A percentile compares a stretch with the other conserved stretches of the same genome.
Evolutionary conservation across 257 asterid genomes (phyloP).

Genomic region (Ehretia macrophylla): DNA sequence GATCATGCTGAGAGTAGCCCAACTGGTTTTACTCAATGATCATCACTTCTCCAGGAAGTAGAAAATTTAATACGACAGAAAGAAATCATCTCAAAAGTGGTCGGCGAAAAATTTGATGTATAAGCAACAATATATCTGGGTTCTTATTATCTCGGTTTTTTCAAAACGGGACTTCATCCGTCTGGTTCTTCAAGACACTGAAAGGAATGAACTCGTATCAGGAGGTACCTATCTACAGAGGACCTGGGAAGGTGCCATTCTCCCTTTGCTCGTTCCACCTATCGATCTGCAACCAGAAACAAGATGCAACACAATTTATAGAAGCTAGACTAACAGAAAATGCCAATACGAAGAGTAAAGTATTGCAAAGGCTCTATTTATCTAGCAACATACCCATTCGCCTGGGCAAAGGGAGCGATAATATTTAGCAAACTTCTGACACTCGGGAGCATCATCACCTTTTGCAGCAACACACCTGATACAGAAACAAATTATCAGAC

Average conservation of each 20-base stretch:
- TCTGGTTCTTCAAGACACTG: slow-evolving; percentile 1
- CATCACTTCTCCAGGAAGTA: neutral
- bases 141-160: slow-evolving; percentile 26
- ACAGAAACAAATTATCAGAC: slow-evolving; percentile 15
- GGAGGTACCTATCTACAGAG: slow-evolving; percentile 45
- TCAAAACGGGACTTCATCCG: slow-evolving; percentile 22
- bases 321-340: neutral
- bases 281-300: slow-evolving; percentile 58
- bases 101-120: slow-evolving; percentile 1
- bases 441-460: slow-evolving; percentile 88
- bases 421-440: slow-evolving; percentile 90
- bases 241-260: slow-evolving; percentile 95
- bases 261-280: slow-evolving; percentile 98
- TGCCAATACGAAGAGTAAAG: neutral
- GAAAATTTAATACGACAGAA: neutral
- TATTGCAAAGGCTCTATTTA: neutral
- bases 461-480: slow-evolving; percentile 85
- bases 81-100: neutral
- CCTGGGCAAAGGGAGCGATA: slow-evolving; percentile 95
- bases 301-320: neutral
- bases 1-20: slow-evolving; percentile 3
- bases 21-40: slow-evolving; percentile 6
- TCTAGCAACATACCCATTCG: slow-evolving; percentile 76
- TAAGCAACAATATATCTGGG: slow-evolving; percentile 12
- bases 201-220: neutral